phyloP scores from a whole-genome alignment of 2,329 filamentous ascomycete species.

The Nemania diffusa region DNA sequence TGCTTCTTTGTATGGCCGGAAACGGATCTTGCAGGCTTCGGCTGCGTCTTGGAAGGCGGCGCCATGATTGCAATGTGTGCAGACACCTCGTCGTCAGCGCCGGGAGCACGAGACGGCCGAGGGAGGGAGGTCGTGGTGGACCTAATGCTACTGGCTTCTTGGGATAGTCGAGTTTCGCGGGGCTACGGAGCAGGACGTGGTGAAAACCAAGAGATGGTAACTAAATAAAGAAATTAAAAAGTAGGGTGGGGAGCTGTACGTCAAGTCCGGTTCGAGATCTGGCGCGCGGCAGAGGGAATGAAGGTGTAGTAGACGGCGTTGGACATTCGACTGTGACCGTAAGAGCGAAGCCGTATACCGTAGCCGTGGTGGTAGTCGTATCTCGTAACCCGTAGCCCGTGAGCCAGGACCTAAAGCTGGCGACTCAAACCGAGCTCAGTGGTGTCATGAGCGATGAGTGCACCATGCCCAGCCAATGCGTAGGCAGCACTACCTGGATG shows the following conservation, averaged over 20 bases:
- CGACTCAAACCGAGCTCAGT: conserved; percentile 46
- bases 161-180: neutral
- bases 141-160: conserved; percentile 10
- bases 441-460: conserved; percentile 41
- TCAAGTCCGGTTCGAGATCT: conserved; percentile 39
- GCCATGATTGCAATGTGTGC: conserved; percentile 43
- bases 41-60: conserved; percentile 42
- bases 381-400: conserved; percentile 35
- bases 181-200: conserved; percentile 9
- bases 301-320: conserved; percentile 27
- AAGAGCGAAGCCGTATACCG: conserved; percentile 15
- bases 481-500: conserved; percentile 9
- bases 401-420: conserved; percentile 42
- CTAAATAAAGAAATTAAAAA: conserved; percentile 5
- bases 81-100: conserved; percentile 19
- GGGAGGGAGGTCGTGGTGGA: conserved; percentile 5
- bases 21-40: conserved; percentile 42
- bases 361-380: neutral
- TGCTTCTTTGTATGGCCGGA: conserved; percentile 44
- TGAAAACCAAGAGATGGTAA: conserved; percentile 14
- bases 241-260: conserved; percentile 6
- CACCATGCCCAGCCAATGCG: conserved; percentile 40
- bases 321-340: conserved; percentile 39
- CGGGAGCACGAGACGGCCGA: conserved; percentile 1
- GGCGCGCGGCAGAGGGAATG: conserved; percentile 35